A percentile compares a stretch with the other conserved stretches of the same genome.
Evolutionary conservation across 1,284 basidiomycete species (phyloP).

Genomic region (Ganoderma sp.): DNA sequence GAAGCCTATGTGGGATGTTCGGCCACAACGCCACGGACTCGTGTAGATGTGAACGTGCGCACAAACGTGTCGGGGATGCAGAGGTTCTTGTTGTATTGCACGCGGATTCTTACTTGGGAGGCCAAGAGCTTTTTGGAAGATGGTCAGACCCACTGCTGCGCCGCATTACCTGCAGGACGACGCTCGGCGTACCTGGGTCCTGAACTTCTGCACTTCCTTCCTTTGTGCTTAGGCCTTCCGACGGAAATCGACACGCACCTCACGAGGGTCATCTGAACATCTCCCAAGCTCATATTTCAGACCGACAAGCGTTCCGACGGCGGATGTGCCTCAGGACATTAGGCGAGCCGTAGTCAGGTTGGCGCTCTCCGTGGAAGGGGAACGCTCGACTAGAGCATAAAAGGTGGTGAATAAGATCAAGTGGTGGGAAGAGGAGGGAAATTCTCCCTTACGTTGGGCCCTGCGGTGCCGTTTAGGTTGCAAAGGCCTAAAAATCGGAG

Average conservation of each 20-base stretch:
- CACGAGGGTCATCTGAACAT: not conserved
- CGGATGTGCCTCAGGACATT: not conserved
- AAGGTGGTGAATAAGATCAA: not conserved
- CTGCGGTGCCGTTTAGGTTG: not conserved
- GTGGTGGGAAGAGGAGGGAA: not conserved
- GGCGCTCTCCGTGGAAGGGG: constrained; percentile 3
- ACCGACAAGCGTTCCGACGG: not conserved
- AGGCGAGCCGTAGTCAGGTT: not conserved
- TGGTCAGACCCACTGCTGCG: not conserved
- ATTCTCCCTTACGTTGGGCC: constrained; percentile 10
- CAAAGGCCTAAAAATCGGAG: not conserved
- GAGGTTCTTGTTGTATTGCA: not conserved
- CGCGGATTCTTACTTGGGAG: not conserved
- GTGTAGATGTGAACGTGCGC: not conserved
- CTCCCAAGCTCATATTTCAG: not conserved
- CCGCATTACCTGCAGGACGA: not conserved
- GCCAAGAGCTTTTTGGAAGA: not conserved
- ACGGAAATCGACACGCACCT: not conserved
- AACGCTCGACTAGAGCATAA: constrained; percentile 9
- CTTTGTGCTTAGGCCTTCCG: not conserved
- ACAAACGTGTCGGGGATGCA: not conserved
- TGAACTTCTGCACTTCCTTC: not conserved
- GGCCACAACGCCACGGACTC: not conserved
- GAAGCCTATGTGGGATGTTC: not conserved
- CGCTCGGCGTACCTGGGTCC: not conserved